Percentiles rank a stretch among this genome's conserved stretches.
phyloP scores from a whole-genome alignment of 192 early-diverging fungal species.

The Rhizophagus clarus region DNA sequence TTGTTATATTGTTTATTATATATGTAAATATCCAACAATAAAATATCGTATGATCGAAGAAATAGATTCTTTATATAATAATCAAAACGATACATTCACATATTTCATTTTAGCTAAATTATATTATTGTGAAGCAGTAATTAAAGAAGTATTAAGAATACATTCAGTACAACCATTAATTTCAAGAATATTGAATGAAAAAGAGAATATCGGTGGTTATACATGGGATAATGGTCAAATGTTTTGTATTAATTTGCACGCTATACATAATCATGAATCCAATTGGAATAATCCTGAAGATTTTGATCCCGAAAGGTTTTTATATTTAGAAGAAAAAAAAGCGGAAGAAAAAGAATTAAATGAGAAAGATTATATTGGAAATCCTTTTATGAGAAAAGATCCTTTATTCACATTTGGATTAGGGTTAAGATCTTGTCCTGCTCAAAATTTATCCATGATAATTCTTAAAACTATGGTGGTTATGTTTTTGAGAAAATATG shows the following conservation, averaged over 20 bases:
- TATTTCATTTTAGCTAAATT: slow-evolving; percentile 2
- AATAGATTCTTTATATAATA: neutral
- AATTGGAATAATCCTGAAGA: slow-evolving; percentile 15
- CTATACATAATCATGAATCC: neutral
- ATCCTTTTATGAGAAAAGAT: neutral
- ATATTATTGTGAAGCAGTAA: slow-evolving; percentile 11
- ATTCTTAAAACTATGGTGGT: neutral
- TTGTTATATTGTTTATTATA: neutral
- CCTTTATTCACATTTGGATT: neutral
- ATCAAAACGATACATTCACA: neutral
- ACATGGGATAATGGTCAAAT: neutral
- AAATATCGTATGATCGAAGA: neutral
- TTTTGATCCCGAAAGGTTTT: slow-evolving; percentile 22
- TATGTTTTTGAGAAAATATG: neutral
- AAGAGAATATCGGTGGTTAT: slow-evolving; percentile 11
- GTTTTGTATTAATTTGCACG: slow-evolving; percentile 13
- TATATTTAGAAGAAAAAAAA: neutral
- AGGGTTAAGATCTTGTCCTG: neutral
- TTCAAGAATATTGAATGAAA: neutral
- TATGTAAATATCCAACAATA: slow-evolving; percentile 12
- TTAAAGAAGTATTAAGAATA: slow-evolving; percentile 15
- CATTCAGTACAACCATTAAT: neutral
- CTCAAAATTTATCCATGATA: neutral
- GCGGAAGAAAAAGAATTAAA: neutral
- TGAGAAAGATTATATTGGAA: neutral